phyloP scores from a whole-genome alignment of 1,284 basidiomycete genomes.

The Ceratorhiza oryzae-sativae region DNA sequence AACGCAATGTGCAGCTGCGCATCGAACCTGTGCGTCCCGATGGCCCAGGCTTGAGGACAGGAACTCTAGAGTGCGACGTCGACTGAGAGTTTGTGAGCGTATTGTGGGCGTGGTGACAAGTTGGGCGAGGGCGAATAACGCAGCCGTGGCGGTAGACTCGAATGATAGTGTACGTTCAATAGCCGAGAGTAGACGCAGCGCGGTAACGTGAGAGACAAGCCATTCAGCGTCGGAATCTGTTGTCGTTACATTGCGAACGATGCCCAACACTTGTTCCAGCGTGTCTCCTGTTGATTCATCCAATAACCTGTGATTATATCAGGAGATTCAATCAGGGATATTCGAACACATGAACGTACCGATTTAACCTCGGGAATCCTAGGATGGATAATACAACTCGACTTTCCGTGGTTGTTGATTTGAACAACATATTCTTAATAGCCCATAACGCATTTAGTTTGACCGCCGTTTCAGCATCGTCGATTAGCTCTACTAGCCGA shows the following conservation, averaged over 20 bases:
- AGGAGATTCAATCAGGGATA: no score
- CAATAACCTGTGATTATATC: slow-evolving; percentile 5
- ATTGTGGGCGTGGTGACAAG: neutral
- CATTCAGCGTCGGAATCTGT: slow-evolving; percentile 34
- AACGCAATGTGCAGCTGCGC: slow-evolving; percentile 15
- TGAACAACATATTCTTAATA: slow-evolving; percentile 20
- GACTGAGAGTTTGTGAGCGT: neutral
- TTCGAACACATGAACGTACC: neutral
- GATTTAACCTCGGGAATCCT: slow-evolving; percentile 11
- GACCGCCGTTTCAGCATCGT: slow-evolving; percentile 15
- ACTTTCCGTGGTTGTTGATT: slow-evolving; percentile 5
- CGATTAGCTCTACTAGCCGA: slow-evolving; percentile 10
- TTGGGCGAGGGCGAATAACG: slow-evolving; percentile 15
- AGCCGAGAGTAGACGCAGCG: neutral
- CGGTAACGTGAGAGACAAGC: slow-evolving; percentile 10
- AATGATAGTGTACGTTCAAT: slow-evolving; percentile 23
- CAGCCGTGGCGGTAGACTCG: slow-evolving; percentile 2
- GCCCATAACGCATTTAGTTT: slow-evolving; percentile 28
- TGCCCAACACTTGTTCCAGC: slow-evolving; percentile 27
- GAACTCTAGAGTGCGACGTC: slow-evolving; percentile 26
- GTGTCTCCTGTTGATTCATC: slow-evolving; percentile 19
- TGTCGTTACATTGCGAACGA: slow-evolving; percentile 14
- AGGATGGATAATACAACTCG: neutral
- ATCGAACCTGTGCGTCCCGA: slow-evolving; percentile 6
- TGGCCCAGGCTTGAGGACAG: slow-evolving; percentile 2